Evolutionary conservation across 2,329 filamentous ascomycete genomes (phyloP).

Genomic region (Annulohypoxylon truncatum): DNA sequence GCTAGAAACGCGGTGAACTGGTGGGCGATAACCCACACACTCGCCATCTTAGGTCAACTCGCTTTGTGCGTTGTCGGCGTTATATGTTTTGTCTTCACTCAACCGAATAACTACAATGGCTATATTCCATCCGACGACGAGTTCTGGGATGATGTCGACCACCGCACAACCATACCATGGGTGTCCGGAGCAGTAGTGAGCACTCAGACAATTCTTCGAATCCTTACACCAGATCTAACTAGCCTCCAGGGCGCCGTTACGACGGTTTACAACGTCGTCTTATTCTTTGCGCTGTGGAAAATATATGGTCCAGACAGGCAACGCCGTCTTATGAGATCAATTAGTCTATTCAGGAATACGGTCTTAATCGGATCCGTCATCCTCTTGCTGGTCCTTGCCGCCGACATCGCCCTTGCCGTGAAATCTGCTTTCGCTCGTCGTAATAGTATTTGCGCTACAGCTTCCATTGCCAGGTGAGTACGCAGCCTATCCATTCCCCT

Average conservation of each 20-base stretch:
- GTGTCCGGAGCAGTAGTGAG: slow-evolving; percentile 19
- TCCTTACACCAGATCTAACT: slow-evolving; percentile 3
- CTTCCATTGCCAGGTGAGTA: slow-evolving; percentile 12
- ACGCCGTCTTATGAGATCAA: neutral
- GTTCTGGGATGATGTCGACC: slow-evolving; percentile 16
- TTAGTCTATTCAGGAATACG: neutral
- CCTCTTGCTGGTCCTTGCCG: slow-evolving; percentile 1
- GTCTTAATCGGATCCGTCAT: slow-evolving; percentile 10
- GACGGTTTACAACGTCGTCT: slow-evolving; percentile 5
- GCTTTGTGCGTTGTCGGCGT: slow-evolving; percentile 11
- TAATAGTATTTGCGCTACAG: slow-evolving; percentile 1
- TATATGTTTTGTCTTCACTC: neutral
- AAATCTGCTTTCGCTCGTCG: slow-evolving; percentile 2
- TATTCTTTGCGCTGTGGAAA: slow-evolving; percentile 13
- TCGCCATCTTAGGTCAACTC: slow-evolving; percentile 25
- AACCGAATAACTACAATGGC: neutral
- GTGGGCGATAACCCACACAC: slow-evolving; percentile 18
- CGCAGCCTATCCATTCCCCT: neutral
- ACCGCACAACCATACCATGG: slow-evolving; percentile 9
- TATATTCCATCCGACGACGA: slow-evolving; percentile 13
- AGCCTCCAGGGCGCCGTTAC: slow-evolving; percentile 15
- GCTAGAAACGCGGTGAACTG: neutral
- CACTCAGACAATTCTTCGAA: neutral
- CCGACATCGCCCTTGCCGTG: slow-evolving; percentile 22
- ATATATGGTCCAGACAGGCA: neutral